A percentile compares a stretch with the other conserved stretches of the same genome.
These are phyloP conservation scores for Cyclotella sp. DNA, from an alignment of 108 stramenopile species.

Conservation along the genomic window DNA sequence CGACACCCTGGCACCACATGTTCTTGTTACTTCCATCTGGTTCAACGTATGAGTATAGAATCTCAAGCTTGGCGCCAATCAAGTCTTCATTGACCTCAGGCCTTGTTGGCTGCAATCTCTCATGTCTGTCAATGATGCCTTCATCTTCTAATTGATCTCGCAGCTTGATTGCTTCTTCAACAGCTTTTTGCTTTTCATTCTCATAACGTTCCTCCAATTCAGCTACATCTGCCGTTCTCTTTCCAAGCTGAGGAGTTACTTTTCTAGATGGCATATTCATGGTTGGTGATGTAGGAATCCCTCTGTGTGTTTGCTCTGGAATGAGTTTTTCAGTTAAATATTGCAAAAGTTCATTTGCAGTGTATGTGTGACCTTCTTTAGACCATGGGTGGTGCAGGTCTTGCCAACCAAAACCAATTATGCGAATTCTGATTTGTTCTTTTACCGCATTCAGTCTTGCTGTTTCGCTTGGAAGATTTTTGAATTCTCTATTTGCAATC, in stretches of 20 bases:
- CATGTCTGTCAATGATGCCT: neutral
- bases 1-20: too few relatives aligned
- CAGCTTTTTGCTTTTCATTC: neutral
- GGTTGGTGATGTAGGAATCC: neutral
- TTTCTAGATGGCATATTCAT: constrained; percentile 9
- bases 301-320: neutral
- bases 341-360: neutral
- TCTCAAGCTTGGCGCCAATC: too few relatives aligned
- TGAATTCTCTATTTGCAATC: neutral
- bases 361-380: too few relatives aligned
- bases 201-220: neutral
- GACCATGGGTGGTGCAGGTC: too few relatives aligned
- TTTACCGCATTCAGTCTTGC: too few relatives aligned
- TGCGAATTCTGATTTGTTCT: too few relatives aligned
- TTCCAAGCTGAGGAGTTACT: neutral
- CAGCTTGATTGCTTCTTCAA: neutral
- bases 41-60: too few relatives aligned
- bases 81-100: too few relatives aligned
- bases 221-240: neutral
- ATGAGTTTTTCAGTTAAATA: neutral
- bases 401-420: too few relatives aligned
- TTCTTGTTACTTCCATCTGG: too few relatives aligned
- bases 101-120: neutral
- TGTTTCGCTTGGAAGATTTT: neutral
- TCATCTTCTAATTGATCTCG: neutral